Percentiles rank a stretch among this genome's conserved stretches.
These are phyloP conservation scores for Carpinus fangiana DNA, from an alignment of 306 rosid species.

Conservation along the genomic window DNA sequence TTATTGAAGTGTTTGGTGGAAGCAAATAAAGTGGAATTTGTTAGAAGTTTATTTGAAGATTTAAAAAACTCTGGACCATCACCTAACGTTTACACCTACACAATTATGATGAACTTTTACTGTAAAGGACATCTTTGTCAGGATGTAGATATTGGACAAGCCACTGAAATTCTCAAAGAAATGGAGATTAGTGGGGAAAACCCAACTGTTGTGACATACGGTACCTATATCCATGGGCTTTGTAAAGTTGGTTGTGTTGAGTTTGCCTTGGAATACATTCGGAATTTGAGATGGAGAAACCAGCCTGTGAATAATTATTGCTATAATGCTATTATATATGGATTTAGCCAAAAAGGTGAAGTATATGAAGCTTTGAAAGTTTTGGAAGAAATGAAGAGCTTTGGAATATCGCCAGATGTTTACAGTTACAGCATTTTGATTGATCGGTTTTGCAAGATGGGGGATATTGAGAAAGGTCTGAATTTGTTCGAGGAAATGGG, in stretches of 20 bases:
- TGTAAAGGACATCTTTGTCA: slow-evolving; percentile 43
- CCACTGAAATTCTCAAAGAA: slow-evolving; percentile 49
- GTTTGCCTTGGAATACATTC: slow-evolving; percentile 43
- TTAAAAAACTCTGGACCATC: slow-evolving; percentile 49
- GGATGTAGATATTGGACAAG: slow-evolving; percentile 43
- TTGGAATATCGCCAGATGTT: slow-evolving; percentile 52
- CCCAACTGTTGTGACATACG: slow-evolving; percentile 55
- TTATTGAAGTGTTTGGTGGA: slow-evolving; percentile 69
- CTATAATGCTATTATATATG: slow-evolving; percentile 53
- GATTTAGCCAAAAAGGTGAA: slow-evolving; percentile 48
- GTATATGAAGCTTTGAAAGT: slow-evolving; percentile 38
- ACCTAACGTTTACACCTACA: slow-evolving; percentile 55
- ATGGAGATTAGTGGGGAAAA: slow-evolving; percentile 43
- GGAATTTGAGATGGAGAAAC: slow-evolving; percentile 33
- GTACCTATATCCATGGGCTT: slow-evolving; percentile 61
- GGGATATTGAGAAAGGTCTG: slow-evolving; percentile 38
- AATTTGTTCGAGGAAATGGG: slow-evolving; percentile 52
- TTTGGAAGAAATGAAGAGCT: slow-evolving; percentile 56
- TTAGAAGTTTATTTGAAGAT: slow-evolving; percentile 40
- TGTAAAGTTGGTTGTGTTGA: slow-evolving; percentile 48
- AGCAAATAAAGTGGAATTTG: slow-evolving; percentile 47
- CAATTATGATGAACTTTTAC: slow-evolving; percentile 62
- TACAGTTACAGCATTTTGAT: slow-evolving; percentile 66
- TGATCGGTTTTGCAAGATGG: slow-evolving; percentile 46
- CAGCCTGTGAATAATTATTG: slow-evolving; percentile 48